These are phyloP conservation scores for Dillenia suffruticosa DNA, from an alignment of 164 flowering plant species.

Conservation along the genomic window DNA sequence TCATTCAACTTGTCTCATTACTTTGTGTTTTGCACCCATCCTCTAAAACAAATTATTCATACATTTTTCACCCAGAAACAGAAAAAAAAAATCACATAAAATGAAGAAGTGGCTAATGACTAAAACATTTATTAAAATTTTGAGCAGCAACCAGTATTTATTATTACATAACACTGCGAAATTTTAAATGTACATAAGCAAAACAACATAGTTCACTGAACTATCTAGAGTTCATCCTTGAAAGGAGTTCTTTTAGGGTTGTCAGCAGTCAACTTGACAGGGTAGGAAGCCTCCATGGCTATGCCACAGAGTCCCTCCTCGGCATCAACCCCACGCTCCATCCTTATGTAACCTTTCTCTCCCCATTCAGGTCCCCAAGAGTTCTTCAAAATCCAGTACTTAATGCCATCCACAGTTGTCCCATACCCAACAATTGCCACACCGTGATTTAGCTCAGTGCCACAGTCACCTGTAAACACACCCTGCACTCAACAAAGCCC, in stretches of 20 bases:
- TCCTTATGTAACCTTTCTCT: slow-evolving; percentile 36
- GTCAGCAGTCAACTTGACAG: slow-evolving; percentile 17
- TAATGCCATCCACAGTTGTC: slow-evolving; percentile 28
- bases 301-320: slow-evolving; percentile 35
- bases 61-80: no score
- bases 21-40: no score
- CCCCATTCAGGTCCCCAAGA: slow-evolving; percentile 48
- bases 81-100: no score
- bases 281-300: slow-evolving; percentile 35
- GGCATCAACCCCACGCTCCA: slow-evolving; percentile 18
- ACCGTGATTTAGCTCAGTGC: slow-evolving; percentile 47
- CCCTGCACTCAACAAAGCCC: slow-evolving; percentile 20
- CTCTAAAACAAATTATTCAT: no score
- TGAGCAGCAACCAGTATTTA: no score
- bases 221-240: slow-evolving; percentile 29
- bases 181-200: no score
- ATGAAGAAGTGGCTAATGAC: no score
- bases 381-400: slow-evolving; percentile 47
- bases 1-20: no score
- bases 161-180: no score
- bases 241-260: background rate
- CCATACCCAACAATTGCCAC: slow-evolving; percentile 48
- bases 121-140: no score
- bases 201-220: no score
- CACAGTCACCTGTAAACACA: slow-evolving; percentile 40